Percentiles rank a stretch among this genome's conserved stretches.
phyloP scores from a whole-genome alignment of 1,284 basidiomycete species.

The Cystobasidiaceae sp. region DNA sequence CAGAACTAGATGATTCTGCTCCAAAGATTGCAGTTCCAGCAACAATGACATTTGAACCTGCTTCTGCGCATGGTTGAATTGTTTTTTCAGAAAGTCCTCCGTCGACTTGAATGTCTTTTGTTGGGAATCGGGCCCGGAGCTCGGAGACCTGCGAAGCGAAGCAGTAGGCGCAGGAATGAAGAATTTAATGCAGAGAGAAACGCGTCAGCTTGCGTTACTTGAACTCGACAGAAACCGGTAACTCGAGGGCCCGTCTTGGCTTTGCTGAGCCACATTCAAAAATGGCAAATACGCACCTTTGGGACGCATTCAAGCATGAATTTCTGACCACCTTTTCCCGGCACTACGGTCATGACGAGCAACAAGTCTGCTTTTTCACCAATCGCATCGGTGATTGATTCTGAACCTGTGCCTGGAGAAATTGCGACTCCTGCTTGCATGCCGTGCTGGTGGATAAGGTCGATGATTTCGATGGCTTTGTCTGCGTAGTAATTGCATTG shows the following conservation, averaged over 20 bases:
- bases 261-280: background rate
- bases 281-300: conserved; percentile 51
- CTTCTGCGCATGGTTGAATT: conserved; percentile 80
- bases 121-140: conserved; percentile 80
- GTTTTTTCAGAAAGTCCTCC: conserved; percentile 93
- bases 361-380: conserved; percentile 80
- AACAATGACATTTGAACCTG: conserved; percentile 95
- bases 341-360: conserved; percentile 95
- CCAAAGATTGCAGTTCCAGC: conserved; percentile 95
- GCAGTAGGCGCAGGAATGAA: too few species aligned
- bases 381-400: conserved; percentile 75
- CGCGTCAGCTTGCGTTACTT: too few species aligned
- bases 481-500: conserved; percentile 50
- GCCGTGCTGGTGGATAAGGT: conserved; percentile 63
- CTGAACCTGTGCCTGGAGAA: conserved; percentile 82
- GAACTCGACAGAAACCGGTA: too few species aligned
- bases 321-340: conserved; percentile 92
- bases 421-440: conserved; percentile 94
- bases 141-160: conserved; percentile 60
- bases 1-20: conserved; percentile 67
- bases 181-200: too few species aligned
- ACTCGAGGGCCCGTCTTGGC: too few species aligned
- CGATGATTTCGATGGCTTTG: conserved; percentile 67
- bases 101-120: conserved; percentile 94
- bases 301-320: conserved; percentile 89